Base-by-base conservation (phyloP, 2,329 filamentous ascomycete genomes). In the Cordyceps militaris region DNA sequence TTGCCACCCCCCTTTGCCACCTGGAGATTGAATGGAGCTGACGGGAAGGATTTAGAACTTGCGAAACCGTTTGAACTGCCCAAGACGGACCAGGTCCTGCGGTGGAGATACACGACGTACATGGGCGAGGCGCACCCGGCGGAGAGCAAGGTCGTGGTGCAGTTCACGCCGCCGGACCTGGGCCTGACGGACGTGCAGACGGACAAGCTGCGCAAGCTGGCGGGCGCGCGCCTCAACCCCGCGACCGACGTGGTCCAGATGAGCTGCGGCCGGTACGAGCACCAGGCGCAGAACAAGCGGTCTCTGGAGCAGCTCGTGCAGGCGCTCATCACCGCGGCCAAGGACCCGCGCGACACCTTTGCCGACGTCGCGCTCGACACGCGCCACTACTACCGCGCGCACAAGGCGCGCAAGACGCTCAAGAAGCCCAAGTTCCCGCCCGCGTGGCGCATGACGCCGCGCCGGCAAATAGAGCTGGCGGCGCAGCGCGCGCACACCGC, bases 91-190 rank as follows among this genome's bases (percentile, higher is more conserved):
- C 80, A 89, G 65, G 84, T 91, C 47, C 83, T 99, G 59, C 88
- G 93, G 66, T 99, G 97, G 84, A 87, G 94, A 66, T 97, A 96
- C 78, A 99, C 94, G 16, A 92, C 88, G 38, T 97, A 97, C 75
- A 87, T 99, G 81, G 93, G 93, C 66, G 94, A 97, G 74, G 78
- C 83, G 57, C 95, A 99, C 74, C 93, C 94, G 0, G 91, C 93
- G 3, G 85, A 91, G 73, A 86, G 85, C 69, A 99, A 99, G 78
- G 92, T 99, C 21, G 92, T 97, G 13, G 85, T 97, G 57, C 89
- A 97, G 70, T 96, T 97, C 74, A 84, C 80, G 62, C 86, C 88
- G 16, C 73, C 74, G 57, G 91, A 96, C 73, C 75, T 97, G 61
- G 75, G 80, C 60, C 80, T 96, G 56, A 85, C 81, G 24, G 74